Evolutionary conservation across 768 basidiomycete genomes (phyloP), one percentile per base, ranked within the genome.

Genomic region (Auricularia heimuer): DNA sequence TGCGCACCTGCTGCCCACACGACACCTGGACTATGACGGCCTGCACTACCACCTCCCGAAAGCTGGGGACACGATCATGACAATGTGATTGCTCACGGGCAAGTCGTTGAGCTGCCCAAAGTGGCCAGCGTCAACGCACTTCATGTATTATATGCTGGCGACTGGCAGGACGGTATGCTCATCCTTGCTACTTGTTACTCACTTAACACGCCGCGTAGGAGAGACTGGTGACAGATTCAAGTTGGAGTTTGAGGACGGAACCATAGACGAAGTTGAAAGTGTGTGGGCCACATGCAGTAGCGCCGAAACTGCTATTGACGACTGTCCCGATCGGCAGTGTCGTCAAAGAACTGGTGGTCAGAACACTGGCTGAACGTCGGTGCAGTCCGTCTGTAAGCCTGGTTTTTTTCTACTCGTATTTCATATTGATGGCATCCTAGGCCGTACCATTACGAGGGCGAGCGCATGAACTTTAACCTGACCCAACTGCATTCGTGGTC

Each of bases 191-290:
- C 29, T 29, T 3, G 29, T 29, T 29, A 29, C 29, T 2, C 29
- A 29, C 29, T 29, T 29, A 29, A 29, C 29, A 29, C 29, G 29
- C 29, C 29, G 29, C 29, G 29, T 29, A 84, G 81, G 81, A 18
- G 74, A 77, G 16, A 78, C 75, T 14, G 78, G 78, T 67, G 80
- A 80, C 67, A 79, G 78, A 79, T 83, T 75, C 72, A 75, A 67
- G 63, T 78, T 69, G n/a, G 42, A 65, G 34, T 70, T 68, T 47
- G 67, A 68, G 36, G 70, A 70, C 36, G 68, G 69, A 21, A 62
- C 62, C 3, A 47, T 34, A 24, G 56, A 69, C 54, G 58, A 62
- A 8, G 69, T 68, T 21, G 67, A 69, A 54, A 39, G 68, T 68
- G 34, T 51, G 68, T 24, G 24, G 6, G 8, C 61, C 21, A 8